Conservation (phyloP, 169 alveolate genomes). For the Babesia caballi region DNA sequence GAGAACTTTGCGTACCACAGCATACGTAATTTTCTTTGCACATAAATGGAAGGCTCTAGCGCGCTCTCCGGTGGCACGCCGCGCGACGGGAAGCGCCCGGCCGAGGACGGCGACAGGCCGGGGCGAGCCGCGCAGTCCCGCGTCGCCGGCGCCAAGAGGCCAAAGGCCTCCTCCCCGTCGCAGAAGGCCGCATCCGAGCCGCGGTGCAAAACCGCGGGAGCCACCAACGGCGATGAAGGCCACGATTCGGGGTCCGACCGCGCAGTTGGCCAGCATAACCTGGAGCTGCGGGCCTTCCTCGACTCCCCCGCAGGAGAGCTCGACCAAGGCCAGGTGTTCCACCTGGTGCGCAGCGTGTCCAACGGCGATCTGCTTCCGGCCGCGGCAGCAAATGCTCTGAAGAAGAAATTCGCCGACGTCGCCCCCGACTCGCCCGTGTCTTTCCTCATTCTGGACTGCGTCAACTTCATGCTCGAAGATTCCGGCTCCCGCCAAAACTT, state of each 20-base stretch:
- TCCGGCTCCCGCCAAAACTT: neutral
- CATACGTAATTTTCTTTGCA: neutral
- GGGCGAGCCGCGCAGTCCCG: conserved; percentile 11
- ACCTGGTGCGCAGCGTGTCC: conserved; percentile 30
- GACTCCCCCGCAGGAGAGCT: neutral
- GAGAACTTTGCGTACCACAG: neutral
- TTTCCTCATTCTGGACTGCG: conserved; percentile 37
- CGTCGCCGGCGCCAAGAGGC: neutral
- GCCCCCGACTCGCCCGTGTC: conserved; percentile 31
- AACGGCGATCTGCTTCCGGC: conserved; percentile 22
- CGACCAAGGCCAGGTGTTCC: neutral
- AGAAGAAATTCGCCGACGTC: neutral
- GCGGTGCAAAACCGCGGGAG: neutral
- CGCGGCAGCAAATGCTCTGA: conserved; percentile 22
- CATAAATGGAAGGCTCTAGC: neutral
- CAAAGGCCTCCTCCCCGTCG: neutral
- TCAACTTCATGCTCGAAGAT: conserved; percentile 33
- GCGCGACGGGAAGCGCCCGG: neutral
- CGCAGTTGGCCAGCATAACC: neutral
- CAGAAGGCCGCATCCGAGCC: neutral
- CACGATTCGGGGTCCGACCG: neutral
- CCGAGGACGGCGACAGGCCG: conserved; percentile 3
- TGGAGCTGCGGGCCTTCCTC: neutral
- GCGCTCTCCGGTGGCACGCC: neutral
- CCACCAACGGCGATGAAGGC: neutral